Percentiles rank a stretch among this genome's conserved stretches.
Evolutionary conservation across 1,284 basidiomycete species (phyloP).

Genomic region (Ceratobasidium sp.): DNA sequence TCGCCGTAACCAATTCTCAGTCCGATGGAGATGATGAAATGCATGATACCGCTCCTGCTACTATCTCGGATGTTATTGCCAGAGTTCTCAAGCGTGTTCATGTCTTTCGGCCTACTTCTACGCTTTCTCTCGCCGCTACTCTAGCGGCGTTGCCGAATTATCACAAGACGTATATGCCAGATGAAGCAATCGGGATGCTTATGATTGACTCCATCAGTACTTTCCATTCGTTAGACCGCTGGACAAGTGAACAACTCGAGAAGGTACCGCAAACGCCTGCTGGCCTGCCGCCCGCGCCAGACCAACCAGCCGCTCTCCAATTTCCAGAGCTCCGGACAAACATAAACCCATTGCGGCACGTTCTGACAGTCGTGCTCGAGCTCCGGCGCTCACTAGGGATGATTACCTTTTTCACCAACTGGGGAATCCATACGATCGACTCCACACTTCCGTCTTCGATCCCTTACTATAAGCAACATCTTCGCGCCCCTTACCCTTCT

Average conservation of each 20-base stretch:
- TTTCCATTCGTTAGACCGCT: constrained; percentile 79
- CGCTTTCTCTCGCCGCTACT: constrained; percentile 69
- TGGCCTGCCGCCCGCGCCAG: background rate
- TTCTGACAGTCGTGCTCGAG: constrained; percentile 59
- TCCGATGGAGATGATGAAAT: constrained; percentile 43
- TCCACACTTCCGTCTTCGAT: constrained; percentile 42
- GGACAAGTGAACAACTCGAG: constrained; percentile 61
- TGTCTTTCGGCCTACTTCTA: constrained; percentile 70
- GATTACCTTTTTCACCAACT: constrained; percentile 67
- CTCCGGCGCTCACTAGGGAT: constrained; percentile 62
- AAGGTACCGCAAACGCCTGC: no score
- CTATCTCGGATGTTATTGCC: constrained; percentile 50
- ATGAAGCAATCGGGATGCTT: constrained; percentile 65
- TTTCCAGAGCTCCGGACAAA: background rate
- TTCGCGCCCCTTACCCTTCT: constrained; percentile 57
- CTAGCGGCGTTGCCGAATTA: constrained; percentile 66
- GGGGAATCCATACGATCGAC: constrained; percentile 59
- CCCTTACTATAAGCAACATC: constrained; percentile 60
- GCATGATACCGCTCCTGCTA: constrained; percentile 39
- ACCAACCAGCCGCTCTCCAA: background rate
- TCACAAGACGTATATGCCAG: constrained; percentile 57
- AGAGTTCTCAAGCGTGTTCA: constrained; percentile 62
- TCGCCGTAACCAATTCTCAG: constrained; percentile 39
- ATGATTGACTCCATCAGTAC: constrained; percentile 77
- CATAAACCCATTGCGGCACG: constrained; percentile 52